These are phyloP conservation scores for Paramecium biaurelia DNA, from an alignment of 73 alveolate species.

Conservation along the genomic window DNA sequence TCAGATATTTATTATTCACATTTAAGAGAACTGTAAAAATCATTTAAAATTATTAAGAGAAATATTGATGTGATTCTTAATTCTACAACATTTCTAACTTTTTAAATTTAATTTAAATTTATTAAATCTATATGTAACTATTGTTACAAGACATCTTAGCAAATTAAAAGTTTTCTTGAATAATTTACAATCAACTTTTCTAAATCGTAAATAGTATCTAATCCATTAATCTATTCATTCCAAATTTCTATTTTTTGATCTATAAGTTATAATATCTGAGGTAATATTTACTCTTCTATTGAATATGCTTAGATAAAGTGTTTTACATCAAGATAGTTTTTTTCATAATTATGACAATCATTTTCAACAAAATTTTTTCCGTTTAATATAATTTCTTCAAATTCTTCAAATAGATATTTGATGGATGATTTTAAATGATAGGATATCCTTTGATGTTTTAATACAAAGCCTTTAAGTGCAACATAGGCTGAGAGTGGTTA, in stretches of 20 bases:
- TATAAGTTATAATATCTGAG: neutral
- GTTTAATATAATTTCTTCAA: neutral
- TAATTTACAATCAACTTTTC: neutral
- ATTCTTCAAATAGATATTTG: neutral
- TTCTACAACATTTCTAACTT: neutral
- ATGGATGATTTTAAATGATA: neutral
- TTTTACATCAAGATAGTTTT: neutral
- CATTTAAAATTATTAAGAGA: neutral
- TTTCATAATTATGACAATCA: neutral
- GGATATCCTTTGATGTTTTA: neutral
- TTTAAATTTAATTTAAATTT: neutral
- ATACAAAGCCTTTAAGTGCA: neutral
- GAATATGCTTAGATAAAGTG: neutral
- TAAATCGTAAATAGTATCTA: neutral
- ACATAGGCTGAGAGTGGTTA: neutral
- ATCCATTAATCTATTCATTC: neutral
- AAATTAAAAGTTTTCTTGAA: neutral
- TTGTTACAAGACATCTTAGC: neutral
- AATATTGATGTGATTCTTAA: neutral
- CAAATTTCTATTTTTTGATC: neutral
- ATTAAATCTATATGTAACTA: neutral
- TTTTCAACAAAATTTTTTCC: neutral
- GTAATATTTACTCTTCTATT: neutral
- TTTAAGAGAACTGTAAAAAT: neutral
- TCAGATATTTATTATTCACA: constrained; percentile 6